Evolutionary conservation across 495 filamentous ascomycete species (phyloP), one percentile per base, ranked within the genome.

Genomic region (Hypoxylon rickii): DNA sequence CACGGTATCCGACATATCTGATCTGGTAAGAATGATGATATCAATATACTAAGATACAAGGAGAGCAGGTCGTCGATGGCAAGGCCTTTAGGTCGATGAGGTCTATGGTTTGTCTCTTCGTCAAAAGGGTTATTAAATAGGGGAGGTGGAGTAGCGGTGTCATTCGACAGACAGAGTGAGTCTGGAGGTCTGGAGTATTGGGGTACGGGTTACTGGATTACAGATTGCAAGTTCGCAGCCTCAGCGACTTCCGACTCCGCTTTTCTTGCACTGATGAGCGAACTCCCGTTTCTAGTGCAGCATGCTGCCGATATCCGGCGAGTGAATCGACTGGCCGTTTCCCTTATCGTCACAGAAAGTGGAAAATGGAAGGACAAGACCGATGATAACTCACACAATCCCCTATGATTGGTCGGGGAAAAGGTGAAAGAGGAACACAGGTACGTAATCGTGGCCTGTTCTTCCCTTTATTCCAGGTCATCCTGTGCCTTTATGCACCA

Each of bases 251-350:
- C n/a, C 3, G 37, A 57, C 58, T 62, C 58, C 58, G 58, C 58
- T 62, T 62, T 62, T 62, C 33, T 26, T 50, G 22, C 46, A 22
- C 7, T 18, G 20, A 18, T 34, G 21, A 7, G 15, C 42, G 53
- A 32, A 34, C 37, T 45, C 33, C 24, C 24, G 4, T 29, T 10
- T 29, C 12, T 3, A 3, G 5, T 34, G 32, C 40, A 29, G 47
- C 48, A 43, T 31, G 41, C n/a, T 56, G 51, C 58, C 58, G 58
- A 62, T 62, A 20, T 43, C 46, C 51, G 51, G 58, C 34, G 41
- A 39, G 36, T 45, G 58, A 51, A 34, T 55, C 42, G 56, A 41
- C 42, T 52, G 58, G 58, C 46, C 43, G 46, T 62, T 51, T 51
- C 51, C 32, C 51, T 62, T 56, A 56, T 62, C 58, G 43, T 51